Conservation (phyloP, 2,329 filamentous ascomycete species). For the Exophiala aquamarina region DNA sequence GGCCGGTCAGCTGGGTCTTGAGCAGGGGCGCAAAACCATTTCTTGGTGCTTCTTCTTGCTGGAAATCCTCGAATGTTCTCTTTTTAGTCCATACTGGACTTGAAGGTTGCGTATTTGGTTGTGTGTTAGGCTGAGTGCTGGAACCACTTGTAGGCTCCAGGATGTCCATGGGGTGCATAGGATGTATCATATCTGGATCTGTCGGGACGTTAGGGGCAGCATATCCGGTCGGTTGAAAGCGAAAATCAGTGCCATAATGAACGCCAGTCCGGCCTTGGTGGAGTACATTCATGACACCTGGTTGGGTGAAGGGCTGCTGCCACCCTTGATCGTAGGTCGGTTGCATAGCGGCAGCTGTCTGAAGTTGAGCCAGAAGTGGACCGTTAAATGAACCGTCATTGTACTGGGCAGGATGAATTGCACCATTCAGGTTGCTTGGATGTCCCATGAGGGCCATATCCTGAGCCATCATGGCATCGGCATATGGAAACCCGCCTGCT, state of each 20-base stretch:
- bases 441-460: constrained; percentile 15
- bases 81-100: constrained; percentile 27
- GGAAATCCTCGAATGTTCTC: constrained; percentile 25
- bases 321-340: constrained; percentile 18
- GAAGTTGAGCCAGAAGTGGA: constrained; percentile 14
- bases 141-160: constrained; percentile 20
- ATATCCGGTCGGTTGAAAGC: constrained; percentile 25
- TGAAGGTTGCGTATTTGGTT: constrained; percentile 16
- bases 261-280: constrained; percentile 14
- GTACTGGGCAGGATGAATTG: constrained; percentile 14
- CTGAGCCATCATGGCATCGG: constrained; percentile 14
- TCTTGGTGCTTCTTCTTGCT: constrained; percentile 15
- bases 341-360: constrained; percentile 17
- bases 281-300: constrained; percentile 9
- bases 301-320: constrained; percentile 20
- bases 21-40: constrained; percentile 16
- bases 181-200: constrained; percentile 21
- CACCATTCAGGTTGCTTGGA: constrained; percentile 4
- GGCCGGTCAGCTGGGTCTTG: constrained; percentile 8
- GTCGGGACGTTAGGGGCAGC: constrained; percentile 22
- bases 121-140: constrained; percentile 23
- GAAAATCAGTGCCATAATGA: constrained; percentile 25
- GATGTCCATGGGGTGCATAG: constrained; percentile 14
- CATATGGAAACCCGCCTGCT: constrained; percentile 18
- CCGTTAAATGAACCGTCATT: constrained; percentile 8